phyloP scores from a whole-genome alignment of 805 yeast genomes.

The Cyberlindnera nakhonratchasimensis region DNA sequence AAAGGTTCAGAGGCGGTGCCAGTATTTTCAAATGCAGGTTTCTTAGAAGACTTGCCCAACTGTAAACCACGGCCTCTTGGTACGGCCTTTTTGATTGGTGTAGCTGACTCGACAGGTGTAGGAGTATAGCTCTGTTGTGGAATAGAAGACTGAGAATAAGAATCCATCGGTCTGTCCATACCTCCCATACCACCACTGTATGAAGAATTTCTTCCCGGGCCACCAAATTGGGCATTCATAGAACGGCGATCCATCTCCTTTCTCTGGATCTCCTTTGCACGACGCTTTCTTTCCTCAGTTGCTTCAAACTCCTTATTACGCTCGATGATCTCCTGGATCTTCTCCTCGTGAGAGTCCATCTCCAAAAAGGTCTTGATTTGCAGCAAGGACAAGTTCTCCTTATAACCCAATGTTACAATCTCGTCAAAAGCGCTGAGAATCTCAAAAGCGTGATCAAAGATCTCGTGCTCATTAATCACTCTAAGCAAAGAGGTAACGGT shows the following conservation, averaged over 20 bases:
- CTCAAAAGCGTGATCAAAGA: slow-evolving; percentile 82
- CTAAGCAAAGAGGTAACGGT: slow-evolving; percentile 73
- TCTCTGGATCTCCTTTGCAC: slow-evolving; percentile 86
- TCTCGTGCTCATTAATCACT: slow-evolving; percentile 74
- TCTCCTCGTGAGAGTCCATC: slow-evolving; percentile 98
- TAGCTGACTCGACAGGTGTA: slow-evolving; percentile 23
- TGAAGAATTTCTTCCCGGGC: slow-evolving; percentile 8
- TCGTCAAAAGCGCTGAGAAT: slow-evolving; percentile 92
- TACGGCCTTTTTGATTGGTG: slow-evolving; percentile 30
- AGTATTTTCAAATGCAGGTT: slow-evolving; percentile 18
- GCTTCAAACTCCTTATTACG: slow-evolving; percentile 97
- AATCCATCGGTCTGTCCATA: slow-evolving; percentile 4
- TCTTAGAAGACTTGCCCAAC: slow-evolving; percentile 51
- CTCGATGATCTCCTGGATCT: slow-evolving; percentile 96
- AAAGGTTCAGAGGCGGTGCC: slow-evolving; percentile 30
- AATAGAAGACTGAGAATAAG: slow-evolving; percentile 5
- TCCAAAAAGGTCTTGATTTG: slow-evolving; percentile 89
- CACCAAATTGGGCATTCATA: slow-evolving; percentile 14
- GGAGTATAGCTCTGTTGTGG: slow-evolving; percentile 22
- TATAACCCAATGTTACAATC: slow-evolving; percentile 82
- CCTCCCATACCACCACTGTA: slow-evolving; percentile 15
- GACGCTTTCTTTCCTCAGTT: slow-evolving; percentile 91
- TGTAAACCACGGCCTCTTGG: slow-evolving; percentile 72
- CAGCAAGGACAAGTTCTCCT: slow-evolving; percentile 75
- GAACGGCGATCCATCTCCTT: slow-evolving; percentile 66